A percentile compares a stretch with the other conserved stretches of the same genome.
phyloP scores from a whole-genome alignment of 257 asterid genomes.

The Ajuga chamaepitys region DNA sequence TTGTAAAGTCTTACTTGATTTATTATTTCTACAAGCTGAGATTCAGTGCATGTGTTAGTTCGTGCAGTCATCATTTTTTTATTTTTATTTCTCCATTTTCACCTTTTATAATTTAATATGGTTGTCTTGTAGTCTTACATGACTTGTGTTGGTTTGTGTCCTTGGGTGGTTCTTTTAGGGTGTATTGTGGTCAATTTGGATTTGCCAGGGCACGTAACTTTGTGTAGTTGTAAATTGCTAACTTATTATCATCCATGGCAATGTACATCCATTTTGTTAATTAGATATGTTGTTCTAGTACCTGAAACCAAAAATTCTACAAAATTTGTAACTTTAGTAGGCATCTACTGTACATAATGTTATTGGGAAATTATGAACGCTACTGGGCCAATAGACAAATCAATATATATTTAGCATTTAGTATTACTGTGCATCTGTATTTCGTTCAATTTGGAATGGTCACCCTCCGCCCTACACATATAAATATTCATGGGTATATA shows the following conservation, averaged over 20 bases:
- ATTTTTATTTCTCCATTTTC: neutral
- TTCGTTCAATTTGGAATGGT: no score
- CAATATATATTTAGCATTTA: neutral
- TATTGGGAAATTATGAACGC: slow-evolving; percentile 3
- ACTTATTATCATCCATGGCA: neutral
- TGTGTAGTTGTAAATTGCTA: neutral
- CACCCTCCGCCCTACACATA: no score
- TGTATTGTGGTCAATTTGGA: slow-evolving; percentile 4
- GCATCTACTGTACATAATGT: neutral
- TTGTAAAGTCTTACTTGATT: neutral
- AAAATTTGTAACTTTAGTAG: neutral
- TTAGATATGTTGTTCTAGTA: slow-evolving; percentile 1
- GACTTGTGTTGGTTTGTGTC: neutral
- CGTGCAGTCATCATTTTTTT: neutral
- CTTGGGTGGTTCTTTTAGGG: neutral
- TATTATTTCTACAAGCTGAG: neutral
- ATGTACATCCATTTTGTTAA: slow-evolving; percentile 5
- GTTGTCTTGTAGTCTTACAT: neutral
- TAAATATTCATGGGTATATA: no score
- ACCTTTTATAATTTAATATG: neutral
- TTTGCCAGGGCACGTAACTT: neutral
- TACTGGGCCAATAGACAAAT: neutral
- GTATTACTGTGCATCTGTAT: no score
- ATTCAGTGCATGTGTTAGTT: slow-evolving; percentile 13
- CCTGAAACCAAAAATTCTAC: neutral